phyloP scores from a whole-genome alignment of 768 basidiomycete genomes.

The Xerocomellus dryophilus region DNA sequence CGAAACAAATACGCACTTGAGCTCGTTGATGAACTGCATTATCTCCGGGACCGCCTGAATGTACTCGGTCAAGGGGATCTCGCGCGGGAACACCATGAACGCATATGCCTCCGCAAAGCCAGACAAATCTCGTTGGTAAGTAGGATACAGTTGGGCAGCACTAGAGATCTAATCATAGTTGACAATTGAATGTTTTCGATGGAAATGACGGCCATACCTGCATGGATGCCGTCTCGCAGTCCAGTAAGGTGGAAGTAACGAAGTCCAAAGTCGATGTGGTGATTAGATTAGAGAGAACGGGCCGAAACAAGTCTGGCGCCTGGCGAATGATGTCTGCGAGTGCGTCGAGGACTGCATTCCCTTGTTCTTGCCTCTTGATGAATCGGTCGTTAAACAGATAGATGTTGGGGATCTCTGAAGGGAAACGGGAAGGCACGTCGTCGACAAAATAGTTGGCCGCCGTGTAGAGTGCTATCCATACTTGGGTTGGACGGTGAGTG shows the following conservation, averaged over 20 bases:
- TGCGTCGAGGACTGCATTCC: not conserved
- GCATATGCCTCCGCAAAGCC: not conserved
- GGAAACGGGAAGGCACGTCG: not conserved
- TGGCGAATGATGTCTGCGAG: not conserved
- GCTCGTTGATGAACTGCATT: slow-evolving; percentile 22
- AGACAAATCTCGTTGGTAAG: not conserved
- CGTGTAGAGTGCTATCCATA: not conserved
- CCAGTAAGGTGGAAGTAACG: not conserved
- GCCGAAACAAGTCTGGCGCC: not conserved
- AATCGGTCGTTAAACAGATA: not conserved
- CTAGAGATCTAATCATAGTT: not conserved
- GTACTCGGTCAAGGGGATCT: not conserved
- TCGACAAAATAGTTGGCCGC: not conserved
- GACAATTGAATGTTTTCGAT: too few species aligned
- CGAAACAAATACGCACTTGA: slow-evolving; percentile 30
- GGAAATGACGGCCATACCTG: not conserved
- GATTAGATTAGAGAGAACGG: not conserved
- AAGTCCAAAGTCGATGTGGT: not conserved
- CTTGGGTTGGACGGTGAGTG: not conserved
- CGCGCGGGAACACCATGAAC: not conserved
- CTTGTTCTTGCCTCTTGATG: not conserved
- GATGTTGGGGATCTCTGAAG: not conserved
- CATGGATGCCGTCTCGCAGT: not conserved
- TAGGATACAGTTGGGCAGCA: not conserved
- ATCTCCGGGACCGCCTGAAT: not conserved